Conservation (phyloP, 257 asterid species). For the Jaltomata sinuosa region DNA sequence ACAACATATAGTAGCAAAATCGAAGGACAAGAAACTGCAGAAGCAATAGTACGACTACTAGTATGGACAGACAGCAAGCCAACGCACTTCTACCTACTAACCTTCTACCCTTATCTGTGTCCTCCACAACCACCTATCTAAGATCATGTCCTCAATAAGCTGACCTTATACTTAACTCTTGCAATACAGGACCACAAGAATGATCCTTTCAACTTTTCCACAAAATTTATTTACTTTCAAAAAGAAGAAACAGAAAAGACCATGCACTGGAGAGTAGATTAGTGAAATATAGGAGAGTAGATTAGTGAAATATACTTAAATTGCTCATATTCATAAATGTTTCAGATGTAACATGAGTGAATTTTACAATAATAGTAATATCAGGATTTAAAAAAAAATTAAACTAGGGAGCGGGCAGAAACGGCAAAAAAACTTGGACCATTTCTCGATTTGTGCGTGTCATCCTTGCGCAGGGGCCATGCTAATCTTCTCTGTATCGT, state of each 20-base stretch:
- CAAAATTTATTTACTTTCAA: not conserved
- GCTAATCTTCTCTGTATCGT: constrained; percentile 21
- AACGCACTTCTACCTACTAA: too few species aligned
- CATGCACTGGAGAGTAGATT: not conserved
- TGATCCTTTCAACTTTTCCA: not conserved
- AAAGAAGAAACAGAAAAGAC: not conserved
- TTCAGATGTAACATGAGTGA: not conserved
- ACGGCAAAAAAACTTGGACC: constrained; percentile 4
- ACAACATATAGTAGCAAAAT: too few species aligned
- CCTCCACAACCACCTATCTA: too few species aligned
- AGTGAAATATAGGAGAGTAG: not conserved
- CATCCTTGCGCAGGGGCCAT: constrained; percentile 21
- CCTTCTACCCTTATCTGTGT: too few species aligned
- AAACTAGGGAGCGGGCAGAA: too few species aligned
- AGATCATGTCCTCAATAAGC: too few species aligned
- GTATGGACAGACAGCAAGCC: too few species aligned
- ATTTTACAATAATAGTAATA: not conserved
- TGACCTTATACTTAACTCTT: too few species aligned
- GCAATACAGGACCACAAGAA: too few species aligned
- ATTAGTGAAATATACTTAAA: not conserved
- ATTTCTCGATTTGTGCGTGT: constrained; percentile 25
- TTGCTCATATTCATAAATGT: not conserved
- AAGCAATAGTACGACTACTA: too few species aligned
- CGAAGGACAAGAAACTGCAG: too few species aligned
- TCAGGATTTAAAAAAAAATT: not conserved